Conservation (phyloP, 495 filamentous ascomycete genomes). For the Xanthoparmelia taractica region DNA sequence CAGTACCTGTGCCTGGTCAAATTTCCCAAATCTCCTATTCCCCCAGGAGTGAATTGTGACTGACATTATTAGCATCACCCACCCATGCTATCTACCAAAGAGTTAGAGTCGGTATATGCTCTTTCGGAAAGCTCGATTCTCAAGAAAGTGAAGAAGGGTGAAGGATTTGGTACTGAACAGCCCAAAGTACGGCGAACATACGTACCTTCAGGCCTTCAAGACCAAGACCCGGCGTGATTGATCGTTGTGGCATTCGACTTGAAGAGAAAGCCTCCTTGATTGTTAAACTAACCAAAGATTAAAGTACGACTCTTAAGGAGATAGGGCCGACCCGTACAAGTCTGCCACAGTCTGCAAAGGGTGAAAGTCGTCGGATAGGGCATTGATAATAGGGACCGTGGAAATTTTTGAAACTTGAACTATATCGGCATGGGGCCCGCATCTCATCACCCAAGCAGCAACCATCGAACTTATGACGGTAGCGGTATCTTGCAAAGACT, state of each 20-base stretch:
- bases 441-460: conserved; percentile 81
- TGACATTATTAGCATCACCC: conserved; percentile 91
- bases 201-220: conserved; percentile 61
- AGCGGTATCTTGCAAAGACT: conserved; percentile 82
- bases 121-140: neutral
- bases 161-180: neutral
- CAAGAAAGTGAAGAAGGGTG: neutral
- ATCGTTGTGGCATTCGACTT: conserved; percentile 32
- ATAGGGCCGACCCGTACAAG: conserved; percentile 34
- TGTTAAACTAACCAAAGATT: conserved; percentile 45
- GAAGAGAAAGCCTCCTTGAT: conserved; percentile 67
- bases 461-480: conserved; percentile 89
- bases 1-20: conserved; percentile 33
- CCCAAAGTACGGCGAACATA: neutral
- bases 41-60: neutral
- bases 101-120: neutral
- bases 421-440: conserved; percentile 76
- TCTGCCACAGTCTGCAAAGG: conserved; percentile 90
- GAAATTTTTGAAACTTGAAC: conserved; percentile 70
- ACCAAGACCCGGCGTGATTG: conserved; percentile 46
- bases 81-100: conserved; percentile 67
- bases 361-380: conserved; percentile 79
- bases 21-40: too few relatives aligned
- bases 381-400: conserved; percentile 88
- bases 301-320: neutral